Conservation (phyloP, 2,329 filamentous ascomycete genomes). For the Talaromyces pinophilus region DNA sequence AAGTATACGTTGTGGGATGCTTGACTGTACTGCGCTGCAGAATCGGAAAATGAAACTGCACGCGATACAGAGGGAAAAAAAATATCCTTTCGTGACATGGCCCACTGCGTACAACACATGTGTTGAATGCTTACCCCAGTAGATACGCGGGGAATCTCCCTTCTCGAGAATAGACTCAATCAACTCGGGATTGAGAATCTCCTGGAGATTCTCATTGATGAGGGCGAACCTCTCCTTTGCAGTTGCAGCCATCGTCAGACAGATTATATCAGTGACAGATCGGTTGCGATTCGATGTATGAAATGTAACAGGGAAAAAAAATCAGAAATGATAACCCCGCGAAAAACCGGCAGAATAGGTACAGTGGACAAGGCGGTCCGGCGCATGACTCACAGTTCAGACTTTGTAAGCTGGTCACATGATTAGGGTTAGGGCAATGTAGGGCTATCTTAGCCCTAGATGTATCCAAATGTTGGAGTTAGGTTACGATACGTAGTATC, state of each 20-base stretch:
- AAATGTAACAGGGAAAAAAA: background rate
- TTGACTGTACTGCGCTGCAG: too few relatives aligned
- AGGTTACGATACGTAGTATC: background rate
- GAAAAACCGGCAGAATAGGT: background rate
- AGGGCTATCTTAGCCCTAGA: background rate
- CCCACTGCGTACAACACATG: too few relatives aligned
- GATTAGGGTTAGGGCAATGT: background rate
- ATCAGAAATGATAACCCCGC: background rate
- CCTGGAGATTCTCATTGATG: conserved; percentile 77
- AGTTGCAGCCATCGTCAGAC: conserved; percentile 6
- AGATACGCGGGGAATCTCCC: conserved; percentile 35
- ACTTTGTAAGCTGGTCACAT: background rate
- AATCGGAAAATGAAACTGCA: too few relatives aligned
- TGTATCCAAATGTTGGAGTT: background rate
- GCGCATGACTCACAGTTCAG: background rate
- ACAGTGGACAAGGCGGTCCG: background rate
- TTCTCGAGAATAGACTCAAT: conserved; percentile 35
- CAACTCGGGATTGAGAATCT: conserved; percentile 72
- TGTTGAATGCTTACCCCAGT: conserved; percentile 34
- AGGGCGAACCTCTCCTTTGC: conserved; percentile 65
- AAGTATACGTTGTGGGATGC: background rate
- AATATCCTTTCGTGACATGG: too few relatives aligned
- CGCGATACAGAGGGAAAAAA: too few relatives aligned
- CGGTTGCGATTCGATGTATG: background rate
- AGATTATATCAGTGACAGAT: background rate